phyloP scores from a whole-genome alignment of 306 rosid genomes.

The Heteromeles arbutifolia region DNA sequence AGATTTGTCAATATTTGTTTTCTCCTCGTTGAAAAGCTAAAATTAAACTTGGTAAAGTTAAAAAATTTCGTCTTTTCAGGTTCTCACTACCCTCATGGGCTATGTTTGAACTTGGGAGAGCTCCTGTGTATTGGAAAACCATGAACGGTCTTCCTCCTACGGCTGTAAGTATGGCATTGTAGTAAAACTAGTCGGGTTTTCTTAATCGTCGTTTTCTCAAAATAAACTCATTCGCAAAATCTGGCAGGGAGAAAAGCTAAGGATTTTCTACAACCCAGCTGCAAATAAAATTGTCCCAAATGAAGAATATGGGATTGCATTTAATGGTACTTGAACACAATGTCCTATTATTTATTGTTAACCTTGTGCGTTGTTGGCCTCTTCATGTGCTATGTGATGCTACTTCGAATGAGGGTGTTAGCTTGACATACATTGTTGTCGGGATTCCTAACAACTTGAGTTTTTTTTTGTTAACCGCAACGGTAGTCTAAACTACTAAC shows the following conservation, averaged over 20 bases:
- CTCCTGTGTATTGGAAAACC: slow-evolving; percentile 87
- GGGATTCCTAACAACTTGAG: background rate
- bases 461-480: background rate
- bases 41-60: background rate
- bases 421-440: too few species aligned
- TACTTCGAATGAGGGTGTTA: too few species aligned
- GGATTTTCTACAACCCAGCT: slow-evolving; percentile 79
- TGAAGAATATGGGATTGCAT: slow-evolving; percentile 77
- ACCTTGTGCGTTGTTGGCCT: background rate
- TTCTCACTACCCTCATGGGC: slow-evolving; percentile 86
- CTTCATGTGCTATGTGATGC: too few species aligned
- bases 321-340: slow-evolving; percentile 51
- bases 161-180: slow-evolving; percentile 39
- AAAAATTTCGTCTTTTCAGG: slow-evolving; percentile 27
- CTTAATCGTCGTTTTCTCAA: background rate
- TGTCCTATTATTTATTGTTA: background rate
- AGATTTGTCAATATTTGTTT: background rate
- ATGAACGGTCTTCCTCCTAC: slow-evolving; percentile 82
- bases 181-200: background rate
- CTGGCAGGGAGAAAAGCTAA: slow-evolving; percentile 80
- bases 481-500: background rate
- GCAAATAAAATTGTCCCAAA: slow-evolving; percentile 61
- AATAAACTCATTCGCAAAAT: slow-evolving; percentile 7
- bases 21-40: background rate
- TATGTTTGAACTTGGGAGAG: slow-evolving; percentile 72